Evolutionary conservation across 192 early-diverging fungal genomes (phyloP), one percentile per base, ranked within the genome.

Genomic region (Umbelopsis sp.): DNA sequence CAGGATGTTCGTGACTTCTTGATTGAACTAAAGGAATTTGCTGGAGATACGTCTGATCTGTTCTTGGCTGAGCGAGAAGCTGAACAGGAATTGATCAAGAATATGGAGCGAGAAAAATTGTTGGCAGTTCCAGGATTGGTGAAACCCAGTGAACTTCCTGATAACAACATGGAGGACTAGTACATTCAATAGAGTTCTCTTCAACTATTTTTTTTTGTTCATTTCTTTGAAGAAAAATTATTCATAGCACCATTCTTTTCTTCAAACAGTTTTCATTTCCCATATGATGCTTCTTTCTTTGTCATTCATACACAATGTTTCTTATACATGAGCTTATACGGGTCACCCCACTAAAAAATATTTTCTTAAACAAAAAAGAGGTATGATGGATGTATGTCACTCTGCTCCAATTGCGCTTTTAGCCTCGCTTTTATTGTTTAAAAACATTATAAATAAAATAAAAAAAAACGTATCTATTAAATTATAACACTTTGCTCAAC

Each of bases 1-100:
- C 81, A 89, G 52, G 93, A 97, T 51, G 83, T 99, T 73, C 91
- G 98, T 80, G 98, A 99, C 83, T 99, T 97, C 81, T 84, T 98
- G 78, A 95, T 96, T 68, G 91, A 92, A 77, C 79, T 95, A 67
- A 91, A 96, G 82, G 97, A 99, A 84, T 98, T 98, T 86, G 87
- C 92, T 14, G 94, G 91, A 24, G 94, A 92, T 56, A 92, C 93
- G 69, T 86, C 89, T 43, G 92, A 92, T 41, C 77, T 98, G 54
- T 98, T 87, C 77, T 82, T 95, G 74, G 94, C 95, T 68, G 97
- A 98, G 76, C 86, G 92, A 69, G 97, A 99, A 83, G 87, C 85
- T 31, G 94, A 95, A 71, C 81, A 89, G 17, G 91, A 93, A 72
- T 72, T 71, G 54, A 93, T 91, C 82, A 88, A 89, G 81, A 88